A percentile compares a stretch with the other conserved stretches of the same genome.
phyloP scores from a whole-genome alignment of 805 yeast species.

The Sungouiozyma ichnusensis region DNA sequence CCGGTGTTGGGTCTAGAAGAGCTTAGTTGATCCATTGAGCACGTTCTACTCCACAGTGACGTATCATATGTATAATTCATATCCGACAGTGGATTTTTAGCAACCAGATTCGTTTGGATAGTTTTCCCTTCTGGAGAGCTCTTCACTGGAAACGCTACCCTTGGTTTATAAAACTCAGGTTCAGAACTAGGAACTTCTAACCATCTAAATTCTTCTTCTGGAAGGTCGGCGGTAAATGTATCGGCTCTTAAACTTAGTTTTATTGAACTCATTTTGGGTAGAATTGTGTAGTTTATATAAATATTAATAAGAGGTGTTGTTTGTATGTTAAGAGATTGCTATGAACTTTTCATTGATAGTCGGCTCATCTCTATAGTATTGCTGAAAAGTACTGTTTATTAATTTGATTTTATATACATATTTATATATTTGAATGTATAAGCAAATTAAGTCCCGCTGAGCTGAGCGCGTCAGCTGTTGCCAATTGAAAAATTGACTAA shows the following conservation, averaged over 20 bases:
- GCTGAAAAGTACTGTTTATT: too few relatives aligned
- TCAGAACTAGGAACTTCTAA: background rate
- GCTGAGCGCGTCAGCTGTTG: too few relatives aligned
- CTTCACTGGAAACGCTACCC: background rate
- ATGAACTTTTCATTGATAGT: too few relatives aligned
- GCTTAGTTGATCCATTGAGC: background rate
- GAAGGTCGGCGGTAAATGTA: background rate
- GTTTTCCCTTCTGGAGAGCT: background rate
- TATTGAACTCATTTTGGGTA: background rate
- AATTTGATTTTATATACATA: too few relatives aligned
- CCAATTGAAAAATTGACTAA: too few relatives aligned
- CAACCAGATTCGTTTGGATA: background rate
- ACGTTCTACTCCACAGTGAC: background rate
- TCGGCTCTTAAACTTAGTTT: background rate
- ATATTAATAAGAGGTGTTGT: background rate
- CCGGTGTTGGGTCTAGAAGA: constrained; percentile 2
- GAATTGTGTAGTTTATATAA: background rate
- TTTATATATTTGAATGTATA: too few relatives aligned
- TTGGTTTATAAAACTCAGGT: background rate
- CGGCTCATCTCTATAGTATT: too few relatives aligned
- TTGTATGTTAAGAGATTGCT: too few relatives aligned
- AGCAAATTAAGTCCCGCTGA: too few relatives aligned
- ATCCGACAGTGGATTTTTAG: background rate
- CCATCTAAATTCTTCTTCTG: background rate
- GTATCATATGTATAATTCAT: background rate